Conservation (phyloP, 345 rosid genomes). For the Moringa oleifera region DNA sequence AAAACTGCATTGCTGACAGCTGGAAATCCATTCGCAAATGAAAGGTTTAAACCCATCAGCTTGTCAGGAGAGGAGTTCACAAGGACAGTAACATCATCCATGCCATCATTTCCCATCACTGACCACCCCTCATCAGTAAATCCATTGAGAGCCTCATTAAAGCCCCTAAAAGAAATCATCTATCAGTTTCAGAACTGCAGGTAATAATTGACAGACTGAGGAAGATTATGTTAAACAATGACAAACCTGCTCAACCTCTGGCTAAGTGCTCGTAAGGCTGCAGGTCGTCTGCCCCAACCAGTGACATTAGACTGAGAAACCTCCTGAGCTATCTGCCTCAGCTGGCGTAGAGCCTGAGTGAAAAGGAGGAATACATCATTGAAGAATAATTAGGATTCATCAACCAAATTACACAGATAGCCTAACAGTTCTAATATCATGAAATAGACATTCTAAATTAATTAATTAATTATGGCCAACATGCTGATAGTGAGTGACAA, state of each 20-base stretch:
- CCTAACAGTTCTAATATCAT: no score
- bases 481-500: conserved; percentile 1
- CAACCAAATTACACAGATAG: neutral
- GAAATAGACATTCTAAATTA: neutral
- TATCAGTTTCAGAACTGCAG: conserved; percentile 11
- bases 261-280: conserved; percentile 87
- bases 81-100: conserved; percentile 94
- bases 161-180: conserved; percentile 53
- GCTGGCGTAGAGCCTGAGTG: conserved; percentile 81
- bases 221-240: conserved; percentile 6
- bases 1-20: conserved; percentile 75
- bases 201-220: neutral
- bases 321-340: conserved; percentile 93
- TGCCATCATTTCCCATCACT: conserved; percentile 79
- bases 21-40: conserved; percentile 78
- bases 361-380: conserved; percentile 5
- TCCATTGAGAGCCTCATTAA: conserved; percentile 95
- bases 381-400: neutral
- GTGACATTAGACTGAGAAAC: conserved; percentile 72
- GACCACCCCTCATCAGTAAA: conserved; percentile 99
- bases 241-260: conserved; percentile 94
- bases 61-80: conserved; percentile 94
- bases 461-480: neutral
- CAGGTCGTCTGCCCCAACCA: conserved; percentile 95
- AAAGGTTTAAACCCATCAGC: conserved; percentile 83